These are phyloP conservation scores for Pythium dissotocum DNA, from an alignment of 352 stramenopile genomes.

Conservation along the genomic window DNA sequence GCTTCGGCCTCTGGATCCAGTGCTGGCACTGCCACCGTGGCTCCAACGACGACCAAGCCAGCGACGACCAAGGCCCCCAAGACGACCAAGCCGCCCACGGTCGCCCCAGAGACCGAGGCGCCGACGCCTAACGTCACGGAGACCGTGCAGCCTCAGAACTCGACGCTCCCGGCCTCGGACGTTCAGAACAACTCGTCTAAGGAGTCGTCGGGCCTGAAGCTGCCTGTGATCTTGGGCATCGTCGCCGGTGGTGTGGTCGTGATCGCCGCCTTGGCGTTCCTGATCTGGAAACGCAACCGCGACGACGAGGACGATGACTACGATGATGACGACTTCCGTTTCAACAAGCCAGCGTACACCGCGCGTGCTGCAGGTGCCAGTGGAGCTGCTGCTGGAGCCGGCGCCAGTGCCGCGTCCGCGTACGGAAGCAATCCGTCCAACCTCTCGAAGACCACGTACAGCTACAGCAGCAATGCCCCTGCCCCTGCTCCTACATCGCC, in stretches of 20 bases:
- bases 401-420: not conserved
- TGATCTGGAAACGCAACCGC: slow-evolving; percentile 1
- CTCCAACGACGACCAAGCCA: not conserved
- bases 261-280: not conserved
- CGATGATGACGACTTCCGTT: slow-evolving; percentile 2
- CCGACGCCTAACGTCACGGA: not conserved
- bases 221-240: slow-evolving; percentile 3
- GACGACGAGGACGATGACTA: slow-evolving; percentile 3
- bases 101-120: not conserved
- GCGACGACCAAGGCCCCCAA: not conserved
- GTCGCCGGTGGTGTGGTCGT: not conserved
- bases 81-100: not conserved
- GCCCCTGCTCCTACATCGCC: not conserved
- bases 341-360: slow-evolving; percentile 1
- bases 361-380: not conserved
- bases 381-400: not conserved
- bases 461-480: not conserved
- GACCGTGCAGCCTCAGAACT: not conserved
- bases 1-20: not conserved
- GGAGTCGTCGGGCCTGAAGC: not conserved
- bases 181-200: not conserved
- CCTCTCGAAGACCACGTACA: not conserved
- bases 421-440: not conserved
- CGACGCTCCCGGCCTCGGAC: not conserved
- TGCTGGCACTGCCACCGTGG: not conserved